phyloP scores from a whole-genome alignment of 176 grass and related monocot species.

The Neostapfia colusana region DNA sequence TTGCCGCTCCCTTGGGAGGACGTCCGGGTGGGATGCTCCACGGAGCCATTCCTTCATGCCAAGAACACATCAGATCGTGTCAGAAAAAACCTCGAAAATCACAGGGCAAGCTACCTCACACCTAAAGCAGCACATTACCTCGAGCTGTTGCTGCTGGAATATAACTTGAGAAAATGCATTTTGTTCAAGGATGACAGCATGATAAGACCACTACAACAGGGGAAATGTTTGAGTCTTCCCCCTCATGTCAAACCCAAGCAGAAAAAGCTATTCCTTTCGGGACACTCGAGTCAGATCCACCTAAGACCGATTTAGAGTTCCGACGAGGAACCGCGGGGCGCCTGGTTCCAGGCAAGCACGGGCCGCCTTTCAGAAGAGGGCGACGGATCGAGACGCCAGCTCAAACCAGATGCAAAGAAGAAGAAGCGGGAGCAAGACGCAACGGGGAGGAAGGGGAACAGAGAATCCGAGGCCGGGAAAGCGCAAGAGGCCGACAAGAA shows the following conservation, averaged over 20 bases:
- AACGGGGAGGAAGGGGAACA: background rate
- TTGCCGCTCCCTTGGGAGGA: constrained; percentile 49
- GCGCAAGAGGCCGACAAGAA: constrained; percentile 41
- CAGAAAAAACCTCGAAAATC: constrained; percentile 6
- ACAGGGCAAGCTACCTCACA: background rate
- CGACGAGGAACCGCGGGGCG: background rate
- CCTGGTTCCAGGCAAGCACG: background rate
- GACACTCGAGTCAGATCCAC: constrained; percentile 4
- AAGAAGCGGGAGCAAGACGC: constrained; percentile 18
- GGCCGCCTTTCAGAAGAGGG: background rate
- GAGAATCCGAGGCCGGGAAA: constrained; percentile 44
- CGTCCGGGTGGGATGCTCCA: constrained; percentile 48
- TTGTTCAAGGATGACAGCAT: constrained; percentile 45
- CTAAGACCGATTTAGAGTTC: background rate
- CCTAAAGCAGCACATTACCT: constrained; percentile 25
- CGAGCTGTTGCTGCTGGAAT: constrained; percentile 46
- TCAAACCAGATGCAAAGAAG: constrained; percentile 41
- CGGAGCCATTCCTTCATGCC: constrained; percentile 61
- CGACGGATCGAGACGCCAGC: constrained; percentile 31
- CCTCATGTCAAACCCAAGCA: constrained; percentile 24
- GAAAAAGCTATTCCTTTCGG: background rate
- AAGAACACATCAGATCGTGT: constrained; percentile 42
- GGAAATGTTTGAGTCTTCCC: background rate
- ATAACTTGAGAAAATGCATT: constrained; percentile 60
- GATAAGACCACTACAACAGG: background rate